phyloP scores from a whole-genome alignment of 148 eudicot species.

The Cornus suecica region DNA sequence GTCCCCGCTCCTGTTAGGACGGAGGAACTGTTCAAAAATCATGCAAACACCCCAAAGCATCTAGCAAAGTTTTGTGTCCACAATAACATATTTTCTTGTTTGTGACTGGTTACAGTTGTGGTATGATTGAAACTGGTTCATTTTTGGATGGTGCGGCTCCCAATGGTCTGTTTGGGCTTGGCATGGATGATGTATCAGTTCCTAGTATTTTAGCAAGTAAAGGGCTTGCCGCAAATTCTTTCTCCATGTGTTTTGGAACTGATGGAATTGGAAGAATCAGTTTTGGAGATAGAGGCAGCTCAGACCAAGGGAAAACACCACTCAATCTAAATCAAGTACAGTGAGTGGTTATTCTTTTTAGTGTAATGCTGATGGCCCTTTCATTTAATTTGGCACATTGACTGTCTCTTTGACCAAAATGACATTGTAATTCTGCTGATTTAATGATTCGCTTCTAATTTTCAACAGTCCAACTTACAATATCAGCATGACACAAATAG shows the following conservation, averaged over 20 bases:
- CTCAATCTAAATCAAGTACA: constrained; percentile 32
- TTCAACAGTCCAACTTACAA: constrained; percentile 56
- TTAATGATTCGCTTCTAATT: not conserved
- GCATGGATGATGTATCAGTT: constrained; percentile 61
- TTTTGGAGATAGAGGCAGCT: constrained; percentile 84
- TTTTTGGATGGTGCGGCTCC: constrained; percentile 81
- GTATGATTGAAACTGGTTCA: constrained; percentile 68
- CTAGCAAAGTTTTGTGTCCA: not conserved
- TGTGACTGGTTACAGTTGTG: constrained; percentile 60
- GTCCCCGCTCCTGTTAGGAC: no score
- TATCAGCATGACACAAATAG: constrained; percentile 46
- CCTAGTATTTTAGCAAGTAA: constrained; percentile 72
- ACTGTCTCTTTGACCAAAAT: constrained; percentile 3
- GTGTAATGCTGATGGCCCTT: not conserved
- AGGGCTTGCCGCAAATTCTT: constrained; percentile 69
- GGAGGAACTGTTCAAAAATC: no score
- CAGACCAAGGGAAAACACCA: constrained; percentile 67
- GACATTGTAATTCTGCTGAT: not conserved
- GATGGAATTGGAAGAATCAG: constrained; percentile 72
- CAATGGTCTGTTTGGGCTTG: constrained; percentile 90
- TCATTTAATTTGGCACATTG: not conserved
- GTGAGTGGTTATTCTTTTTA: constrained; percentile 34
- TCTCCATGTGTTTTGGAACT: constrained; percentile 84
- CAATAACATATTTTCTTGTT: not conserved
- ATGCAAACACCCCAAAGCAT: no score